Base-by-base conservation (phyloP, 1,139 yeast genomes). In the Debaryomyces udenii region DNA sequence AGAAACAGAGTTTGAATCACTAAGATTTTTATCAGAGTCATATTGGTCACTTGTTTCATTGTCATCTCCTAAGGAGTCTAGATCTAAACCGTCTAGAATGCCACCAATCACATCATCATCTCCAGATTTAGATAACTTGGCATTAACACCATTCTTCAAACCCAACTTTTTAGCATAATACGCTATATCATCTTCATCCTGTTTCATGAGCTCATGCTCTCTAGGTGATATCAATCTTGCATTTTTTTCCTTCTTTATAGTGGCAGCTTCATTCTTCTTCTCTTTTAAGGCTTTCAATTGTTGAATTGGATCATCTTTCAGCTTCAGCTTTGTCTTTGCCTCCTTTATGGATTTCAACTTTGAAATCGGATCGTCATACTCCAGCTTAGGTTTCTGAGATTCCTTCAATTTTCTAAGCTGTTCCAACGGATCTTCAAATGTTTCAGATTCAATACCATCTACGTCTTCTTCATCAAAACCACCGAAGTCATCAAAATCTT, bases 121-220 rank as follows among this genome's bases (percentile, higher is more conserved):
- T 27, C 74, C 83, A 2, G 58, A 55, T 31, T 79, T 76, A 23
- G 73, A 59, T 40, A 80, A 65, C 40, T 64, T 68, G 4, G 67
- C 47, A 9, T 62, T 62, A 42, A 68, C 74, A 3, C 78, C 78
- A 14, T 74, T 67, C 53, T 84, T 86, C 50, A 86, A 59, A 1
- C 96, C 96, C 14, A 91, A 70, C 52, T 86, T 83, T 48, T 85
- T 86, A 3, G 96, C 93, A 57, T 89, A 91, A 56, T 83, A 89
- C 18, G 77, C 81, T 64, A 89, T 81, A 35, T 91, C 96, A 39
- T 80, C 81, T 43, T 88, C 94, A 53, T 88, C 96, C 47, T 76
- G 73, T 38, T 69, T 69, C 53, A 77, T 61, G 27, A 74, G 64
- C 11, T 74, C 75, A 16, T 66, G 62, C 18, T 78, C 78, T 9